phyloP scores from a whole-genome alignment of 2,329 filamentous ascomycete species.

The Fusarium sp. region DNA sequence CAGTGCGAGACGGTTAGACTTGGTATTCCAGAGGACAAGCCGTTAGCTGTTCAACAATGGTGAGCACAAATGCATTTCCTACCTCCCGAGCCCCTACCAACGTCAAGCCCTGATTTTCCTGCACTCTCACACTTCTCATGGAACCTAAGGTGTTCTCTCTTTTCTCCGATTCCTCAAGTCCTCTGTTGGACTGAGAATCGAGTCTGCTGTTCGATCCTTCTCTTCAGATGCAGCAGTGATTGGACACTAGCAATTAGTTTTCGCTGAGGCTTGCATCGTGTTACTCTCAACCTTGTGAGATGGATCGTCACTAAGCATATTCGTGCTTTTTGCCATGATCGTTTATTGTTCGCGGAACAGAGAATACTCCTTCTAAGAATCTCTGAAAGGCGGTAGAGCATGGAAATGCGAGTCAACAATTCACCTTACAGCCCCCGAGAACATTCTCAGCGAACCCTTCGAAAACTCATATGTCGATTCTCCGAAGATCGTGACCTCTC shows the following conservation, averaged over 20 bases:
- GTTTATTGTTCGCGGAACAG: background rate
- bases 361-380: background rate
- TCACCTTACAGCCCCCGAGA: background rate
- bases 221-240: background rate
- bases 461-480: background rate
- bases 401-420: background rate
- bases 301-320: background rate
- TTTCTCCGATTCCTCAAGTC: background rate
- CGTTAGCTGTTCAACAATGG: conserved; percentile 95
- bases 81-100: background rate
- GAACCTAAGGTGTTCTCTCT: background rate
- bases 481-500: background rate
- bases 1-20: conserved; percentile 96
- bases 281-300: conserved; percentile 3
- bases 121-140: background rate
- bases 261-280: conserved; percentile 15
- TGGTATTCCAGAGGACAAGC: conserved; percentile 76
- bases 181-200: conserved; percentile 1
- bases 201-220: background rate
- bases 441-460: too few relatives aligned
- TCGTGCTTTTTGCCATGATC: background rate
- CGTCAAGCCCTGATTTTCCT: background rate
- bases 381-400: background rate
- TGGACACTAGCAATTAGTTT: conserved; percentile 3
- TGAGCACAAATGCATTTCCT: conserved; percentile 47